Conservation (phyloP, 1,284 basidiomycete genomes). For the Chiua sp. region DNA sequence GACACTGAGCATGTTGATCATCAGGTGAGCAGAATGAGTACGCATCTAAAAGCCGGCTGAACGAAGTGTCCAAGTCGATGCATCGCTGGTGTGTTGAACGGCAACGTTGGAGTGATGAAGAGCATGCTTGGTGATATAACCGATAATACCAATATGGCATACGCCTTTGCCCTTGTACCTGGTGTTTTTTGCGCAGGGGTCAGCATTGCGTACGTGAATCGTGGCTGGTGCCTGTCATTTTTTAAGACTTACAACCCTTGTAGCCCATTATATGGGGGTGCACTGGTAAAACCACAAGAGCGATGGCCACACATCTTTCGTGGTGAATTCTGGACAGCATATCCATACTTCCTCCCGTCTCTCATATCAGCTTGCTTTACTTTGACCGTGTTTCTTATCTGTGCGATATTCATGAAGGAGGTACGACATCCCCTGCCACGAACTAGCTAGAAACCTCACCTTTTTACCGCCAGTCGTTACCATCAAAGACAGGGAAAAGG, state of each 20-base stretch:
- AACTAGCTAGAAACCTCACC: neutral
- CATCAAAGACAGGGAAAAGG: conserved; percentile 16
- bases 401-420: conserved; percentile 64
- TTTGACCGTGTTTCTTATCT: conserved; percentile 56
- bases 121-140: conserved; percentile 59
- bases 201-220: conserved; percentile 32
- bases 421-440: conserved; percentile 33
- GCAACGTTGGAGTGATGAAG: conserved; percentile 44
- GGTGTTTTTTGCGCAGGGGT: conserved; percentile 29
- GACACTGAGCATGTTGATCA: conserved; percentile 65
- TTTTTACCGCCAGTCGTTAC: conserved; percentile 27
- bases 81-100: conserved; percentile 42
- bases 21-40: conserved; percentile 48
- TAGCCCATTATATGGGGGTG: conserved; percentile 55
- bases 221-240: neutral
- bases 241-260: conserved; percentile 58
- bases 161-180: conserved; percentile 33
- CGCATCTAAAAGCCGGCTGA: conserved; percentile 5
- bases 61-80: conserved; percentile 31
- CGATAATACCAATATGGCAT: conserved; percentile 42
- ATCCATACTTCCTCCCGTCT: conserved; percentile 63
- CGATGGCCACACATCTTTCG: conserved; percentile 51
- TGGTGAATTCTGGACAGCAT: conserved; percentile 51
- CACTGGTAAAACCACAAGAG: conserved; percentile 52
- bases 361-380: conserved; percentile 65